Evolutionary conservation across 2,329 filamentous ascomycete genomes (phyloP).

Genomic region (Colletotrichum sp.): DNA sequence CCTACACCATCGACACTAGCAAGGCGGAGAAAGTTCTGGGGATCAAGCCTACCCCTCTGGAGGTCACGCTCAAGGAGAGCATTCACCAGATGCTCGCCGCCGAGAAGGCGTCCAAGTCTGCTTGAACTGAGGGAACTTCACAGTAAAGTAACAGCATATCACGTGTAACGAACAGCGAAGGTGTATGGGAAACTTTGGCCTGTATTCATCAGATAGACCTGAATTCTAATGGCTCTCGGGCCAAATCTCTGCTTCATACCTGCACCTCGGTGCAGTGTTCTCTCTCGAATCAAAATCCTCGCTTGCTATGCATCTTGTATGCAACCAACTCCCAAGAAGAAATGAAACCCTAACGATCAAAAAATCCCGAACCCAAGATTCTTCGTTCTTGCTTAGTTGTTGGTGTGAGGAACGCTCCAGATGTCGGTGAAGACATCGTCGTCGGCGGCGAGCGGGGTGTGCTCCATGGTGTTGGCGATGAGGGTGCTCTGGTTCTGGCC

Average conservation of each 20-base stretch:
- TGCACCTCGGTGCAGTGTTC: neutral
- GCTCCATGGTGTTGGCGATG: slow-evolving; percentile 58
- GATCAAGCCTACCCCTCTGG: slow-evolving; percentile 60
- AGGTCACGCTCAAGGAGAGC: neutral
- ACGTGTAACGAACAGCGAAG: neutral
- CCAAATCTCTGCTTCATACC: neutral
- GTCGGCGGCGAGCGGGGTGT: slow-evolving; percentile 38
- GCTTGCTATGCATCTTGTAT: neutral
- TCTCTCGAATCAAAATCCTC: neutral
- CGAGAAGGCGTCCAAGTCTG: neutral
- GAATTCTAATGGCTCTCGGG: neutral
- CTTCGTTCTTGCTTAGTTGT: neutral
- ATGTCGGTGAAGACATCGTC: slow-evolving; percentile 33
- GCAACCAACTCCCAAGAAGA: neutral
- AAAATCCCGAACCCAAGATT: neutral
- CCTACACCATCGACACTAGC: slow-evolving; percentile 49
- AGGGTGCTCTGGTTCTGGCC: slow-evolving; percentile 49
- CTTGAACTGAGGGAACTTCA: neutral
- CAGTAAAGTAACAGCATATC: neutral
- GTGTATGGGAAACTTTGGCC: neutral
- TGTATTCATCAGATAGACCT: neutral
- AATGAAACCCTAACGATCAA: neutral
- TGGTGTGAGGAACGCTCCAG: slow-evolving; percentile 27
- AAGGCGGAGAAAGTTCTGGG: slow-evolving; percentile 51
- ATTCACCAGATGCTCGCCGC: neutral